These are phyloP conservation scores for Lepiota brunneoincarnata DNA, from an alignment of 768 basidiomycete species.

Conservation along the genomic window DNA sequence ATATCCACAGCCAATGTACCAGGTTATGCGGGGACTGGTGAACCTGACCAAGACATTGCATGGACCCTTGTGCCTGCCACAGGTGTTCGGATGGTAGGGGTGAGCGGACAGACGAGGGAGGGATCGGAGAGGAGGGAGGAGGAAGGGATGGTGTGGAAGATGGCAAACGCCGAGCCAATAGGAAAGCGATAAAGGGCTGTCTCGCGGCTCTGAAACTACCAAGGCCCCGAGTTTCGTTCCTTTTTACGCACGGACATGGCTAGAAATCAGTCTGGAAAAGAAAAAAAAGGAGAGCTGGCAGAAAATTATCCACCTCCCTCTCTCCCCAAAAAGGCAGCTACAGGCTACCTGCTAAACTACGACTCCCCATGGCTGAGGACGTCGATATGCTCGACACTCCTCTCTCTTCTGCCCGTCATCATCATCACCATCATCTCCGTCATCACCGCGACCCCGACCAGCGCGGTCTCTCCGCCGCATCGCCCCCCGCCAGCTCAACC, in stretches of 20 bases:
- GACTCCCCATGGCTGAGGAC: constrained; percentile 1
- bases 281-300: constrained; percentile 13
- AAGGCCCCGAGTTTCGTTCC: constrained; percentile 24
- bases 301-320: constrained; percentile 8
- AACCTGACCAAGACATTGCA: too few species aligned
- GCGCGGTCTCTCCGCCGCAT: neutral
- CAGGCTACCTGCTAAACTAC: neutral
- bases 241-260: constrained; percentile 21
- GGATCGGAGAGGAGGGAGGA: constrained; percentile 8
- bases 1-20: too few species aligned
- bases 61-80: too few species aligned
- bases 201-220: constrained; percentile 22
- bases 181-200: constrained; percentile 18
- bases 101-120: neutral
- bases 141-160: constrained; percentile 25
- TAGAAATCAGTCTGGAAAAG: constrained; percentile 14
- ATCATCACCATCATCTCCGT: constrained; percentile 15
- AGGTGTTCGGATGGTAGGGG: neutral
- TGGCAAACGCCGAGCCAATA: constrained; percentile 39
- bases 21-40: too few species aligned
- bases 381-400: constrained; percentile 9
- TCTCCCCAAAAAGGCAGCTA: constrained; percentile 21
- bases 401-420: constrained; percentile 16
- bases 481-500: constrained; percentile 11
- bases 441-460: constrained; percentile 12